These are phyloP conservation scores for Neurospora sublineolata DNA, from an alignment of 495 filamentous ascomycete genomes.

Conservation along the genomic window DNA sequence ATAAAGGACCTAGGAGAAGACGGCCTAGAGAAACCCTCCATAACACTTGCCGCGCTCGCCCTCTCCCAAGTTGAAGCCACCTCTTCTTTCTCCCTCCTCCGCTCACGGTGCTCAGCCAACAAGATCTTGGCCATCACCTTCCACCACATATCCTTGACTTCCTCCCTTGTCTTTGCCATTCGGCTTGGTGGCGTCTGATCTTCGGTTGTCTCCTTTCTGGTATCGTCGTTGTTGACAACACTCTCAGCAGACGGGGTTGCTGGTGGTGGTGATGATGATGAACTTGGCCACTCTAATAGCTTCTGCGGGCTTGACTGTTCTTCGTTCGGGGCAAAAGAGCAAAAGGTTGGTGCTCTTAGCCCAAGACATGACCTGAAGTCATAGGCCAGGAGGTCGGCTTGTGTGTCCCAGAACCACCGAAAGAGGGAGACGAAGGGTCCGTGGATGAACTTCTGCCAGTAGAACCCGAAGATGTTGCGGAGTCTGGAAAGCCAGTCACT, in stretches of 20 bases:
- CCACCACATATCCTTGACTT: background rate
- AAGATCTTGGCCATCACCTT: background rate
- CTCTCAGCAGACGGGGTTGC: background rate
- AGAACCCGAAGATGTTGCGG: background rate
- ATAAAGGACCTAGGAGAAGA: background rate
- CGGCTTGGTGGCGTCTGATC: background rate
- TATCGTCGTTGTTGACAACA: background rate
- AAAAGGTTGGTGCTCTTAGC: background rate
- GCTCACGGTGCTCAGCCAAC: background rate
- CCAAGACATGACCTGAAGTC: background rate
- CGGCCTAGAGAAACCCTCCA: background rate
- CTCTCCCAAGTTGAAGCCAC: background rate
- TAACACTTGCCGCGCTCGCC: background rate
- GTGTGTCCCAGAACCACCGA: background rate
- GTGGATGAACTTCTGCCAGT: background rate
- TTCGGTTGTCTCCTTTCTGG: background rate
- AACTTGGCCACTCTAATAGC: background rate
- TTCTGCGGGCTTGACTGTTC: background rate
- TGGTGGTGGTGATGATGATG: background rate
- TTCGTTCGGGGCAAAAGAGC: background rate
- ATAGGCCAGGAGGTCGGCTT: background rate
- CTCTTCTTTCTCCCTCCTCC: background rate
- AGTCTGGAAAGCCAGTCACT: background rate
- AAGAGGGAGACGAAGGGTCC: background rate
- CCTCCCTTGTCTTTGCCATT: background rate